These are phyloP conservation scores for Emergomyces pasteurianus DNA, from an alignment of 2,329 filamentous ascomycete species.

Conservation along the genomic window DNA sequence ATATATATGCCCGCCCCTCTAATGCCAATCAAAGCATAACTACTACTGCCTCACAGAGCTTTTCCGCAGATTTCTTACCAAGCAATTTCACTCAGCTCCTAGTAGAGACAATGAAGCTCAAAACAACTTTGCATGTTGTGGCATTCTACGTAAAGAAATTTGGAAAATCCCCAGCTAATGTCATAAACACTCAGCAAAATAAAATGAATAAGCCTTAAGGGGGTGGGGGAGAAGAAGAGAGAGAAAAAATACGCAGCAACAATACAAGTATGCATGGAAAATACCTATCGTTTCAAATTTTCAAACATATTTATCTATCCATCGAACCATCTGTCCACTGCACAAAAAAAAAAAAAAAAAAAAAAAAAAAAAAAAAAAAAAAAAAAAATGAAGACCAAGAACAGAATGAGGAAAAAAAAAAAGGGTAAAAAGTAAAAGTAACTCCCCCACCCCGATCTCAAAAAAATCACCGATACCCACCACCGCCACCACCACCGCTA, in stretches of 20 bases:
- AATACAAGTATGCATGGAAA: background rate
- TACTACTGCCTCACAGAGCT: too few relatives aligned
- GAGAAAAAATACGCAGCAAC: background rate
- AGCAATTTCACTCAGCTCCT: too few relatives aligned
- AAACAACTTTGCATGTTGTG: background rate
- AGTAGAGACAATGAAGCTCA: background rate
- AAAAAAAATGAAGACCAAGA: background rate
- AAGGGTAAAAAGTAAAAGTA: background rate
- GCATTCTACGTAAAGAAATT: background rate
- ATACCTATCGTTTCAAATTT: background rate
- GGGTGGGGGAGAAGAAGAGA: background rate
- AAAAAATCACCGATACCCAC: slow-evolving; percentile 1
- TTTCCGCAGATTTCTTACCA: too few relatives aligned
- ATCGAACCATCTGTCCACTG: background rate
- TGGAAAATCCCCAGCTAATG: background rate
- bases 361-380: background rate
- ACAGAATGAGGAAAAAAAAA: background rate
- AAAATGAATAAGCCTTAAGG: background rate
- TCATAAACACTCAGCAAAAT: background rate
- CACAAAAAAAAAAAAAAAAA: background rate
- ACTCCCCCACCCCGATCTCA: background rate
- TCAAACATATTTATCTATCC: background rate
- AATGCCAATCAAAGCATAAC: too few relatives aligned
- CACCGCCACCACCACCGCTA: background rate
- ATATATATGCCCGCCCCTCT: background rate